A percentile compares a stretch with the other conserved stretches of the same genome.
phyloP scores from a whole-genome alignment of 1,284 basidiomycete species.

The Pseudozyma flocculosa region DNA sequence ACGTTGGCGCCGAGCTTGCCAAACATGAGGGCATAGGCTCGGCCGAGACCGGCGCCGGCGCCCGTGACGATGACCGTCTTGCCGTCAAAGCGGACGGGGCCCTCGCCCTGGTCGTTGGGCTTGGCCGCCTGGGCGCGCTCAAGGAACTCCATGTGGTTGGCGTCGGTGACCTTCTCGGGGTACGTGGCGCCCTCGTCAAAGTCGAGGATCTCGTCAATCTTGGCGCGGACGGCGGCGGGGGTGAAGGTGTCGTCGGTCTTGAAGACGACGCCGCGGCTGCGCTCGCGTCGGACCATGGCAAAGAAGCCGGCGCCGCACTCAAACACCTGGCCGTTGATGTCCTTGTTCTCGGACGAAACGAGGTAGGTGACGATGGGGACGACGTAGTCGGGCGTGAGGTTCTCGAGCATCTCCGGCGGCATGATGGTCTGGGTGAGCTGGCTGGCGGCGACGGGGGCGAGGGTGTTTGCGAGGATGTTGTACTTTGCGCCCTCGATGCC shows the following conservation, averaged over 20 bases:
- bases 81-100: constrained; percentile 76
- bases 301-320: constrained; percentile 93
- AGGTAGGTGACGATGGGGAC: constrained; percentile 70
- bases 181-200: constrained; percentile 73
- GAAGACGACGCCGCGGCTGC: constrained; percentile 80
- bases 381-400: constrained; percentile 89
- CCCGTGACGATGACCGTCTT: constrained; percentile 95
- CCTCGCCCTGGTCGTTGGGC: constrained; percentile 70
- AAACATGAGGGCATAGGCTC: constrained; percentile 88
- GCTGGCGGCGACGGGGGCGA: constrained; percentile 91
- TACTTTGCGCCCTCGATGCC: constrained; percentile 84
- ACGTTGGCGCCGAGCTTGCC: constrained; percentile 89
- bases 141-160: constrained; percentile 65
- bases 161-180: constrained; percentile 70
- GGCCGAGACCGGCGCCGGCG: constrained; percentile 67
- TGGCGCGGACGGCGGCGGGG: constrained; percentile 72
- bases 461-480: constrained; percentile 80
- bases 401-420: constrained; percentile 93
- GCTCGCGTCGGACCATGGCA: constrained; percentile 90
- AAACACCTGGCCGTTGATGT: constrained; percentile 83
- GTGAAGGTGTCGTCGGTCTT: constrained; percentile 89
- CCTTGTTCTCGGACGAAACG: constrained; percentile 50
- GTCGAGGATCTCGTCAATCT: constrained; percentile 69
- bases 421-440: constrained; percentile 92
- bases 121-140: constrained; percentile 70